These are phyloP conservation scores for Nannochloropsis salina DNA, from an alignment of 108 stramenopile species.

Conservation along the genomic window DNA sequence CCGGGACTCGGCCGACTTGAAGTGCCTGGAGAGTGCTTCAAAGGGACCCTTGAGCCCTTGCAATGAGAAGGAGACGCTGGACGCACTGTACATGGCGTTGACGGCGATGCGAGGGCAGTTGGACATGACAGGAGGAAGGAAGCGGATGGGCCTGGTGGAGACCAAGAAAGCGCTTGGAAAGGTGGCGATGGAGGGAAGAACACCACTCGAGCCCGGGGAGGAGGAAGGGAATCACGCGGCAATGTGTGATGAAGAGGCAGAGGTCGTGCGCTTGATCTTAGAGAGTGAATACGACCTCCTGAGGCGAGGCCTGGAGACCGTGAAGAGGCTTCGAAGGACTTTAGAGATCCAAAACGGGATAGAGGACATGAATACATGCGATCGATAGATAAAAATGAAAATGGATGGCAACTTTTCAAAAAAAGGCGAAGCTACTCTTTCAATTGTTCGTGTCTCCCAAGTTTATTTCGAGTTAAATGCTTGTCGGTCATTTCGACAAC, in stretches of 20 bases:
- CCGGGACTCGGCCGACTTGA: not conserved
- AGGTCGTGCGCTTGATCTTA: not conserved
- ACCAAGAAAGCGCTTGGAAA: no score
- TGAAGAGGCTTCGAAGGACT: not conserved
- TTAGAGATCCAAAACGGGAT: no score
- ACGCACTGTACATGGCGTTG: not conserved
- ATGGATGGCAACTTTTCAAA: no score
- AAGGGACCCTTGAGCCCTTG: not conserved
- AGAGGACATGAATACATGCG: no score
- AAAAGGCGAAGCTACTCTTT: no score
- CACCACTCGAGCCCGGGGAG: not conserved
- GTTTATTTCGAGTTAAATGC: no score
- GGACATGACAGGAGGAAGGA: no score
- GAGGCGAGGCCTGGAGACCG: not conserved
- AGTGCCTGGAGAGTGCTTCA: slow-evolving; percentile 1
- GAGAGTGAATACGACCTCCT: not conserved
- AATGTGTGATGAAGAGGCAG: not conserved
- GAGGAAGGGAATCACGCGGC: not conserved
- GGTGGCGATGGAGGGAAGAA: no score
- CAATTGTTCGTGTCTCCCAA: no score
- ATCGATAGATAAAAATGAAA: no score
- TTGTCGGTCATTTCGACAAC: no score
- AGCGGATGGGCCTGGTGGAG: no score
- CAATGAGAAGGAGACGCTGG: not conserved
- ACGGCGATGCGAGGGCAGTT: not conserved